Evolutionary conservation across 2,329 filamentous ascomycete genomes (phyloP).

Genomic region (Colletotrichum graminicola): DNA sequence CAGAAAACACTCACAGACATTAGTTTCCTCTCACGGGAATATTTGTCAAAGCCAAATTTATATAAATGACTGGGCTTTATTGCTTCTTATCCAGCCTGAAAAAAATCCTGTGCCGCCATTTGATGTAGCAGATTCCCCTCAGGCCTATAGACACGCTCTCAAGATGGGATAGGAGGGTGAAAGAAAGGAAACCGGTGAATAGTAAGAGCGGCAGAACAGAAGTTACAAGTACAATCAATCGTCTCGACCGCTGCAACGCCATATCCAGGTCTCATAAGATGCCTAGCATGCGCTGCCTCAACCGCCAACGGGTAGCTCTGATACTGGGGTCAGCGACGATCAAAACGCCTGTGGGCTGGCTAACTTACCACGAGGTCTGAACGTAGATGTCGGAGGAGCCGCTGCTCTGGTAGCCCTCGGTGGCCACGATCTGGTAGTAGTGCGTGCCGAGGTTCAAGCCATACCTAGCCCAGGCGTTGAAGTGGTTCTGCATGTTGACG

Average conservation of each 20-base stretch:
- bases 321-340: background rate
- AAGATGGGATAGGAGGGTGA: background rate
- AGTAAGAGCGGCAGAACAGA: background rate
- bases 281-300: background rate
- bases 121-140: background rate
- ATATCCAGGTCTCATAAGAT: no score
- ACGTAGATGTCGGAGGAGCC: slow-evolving; percentile 59
- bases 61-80: background rate
- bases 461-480: slow-evolving; percentile 62
- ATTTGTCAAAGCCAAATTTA: no score
- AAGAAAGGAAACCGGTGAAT: background rate
- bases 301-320: background rate
- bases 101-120: background rate
- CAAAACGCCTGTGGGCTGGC: background rate
- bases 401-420: slow-evolving; percentile 64
- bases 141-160: background rate
- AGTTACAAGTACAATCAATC: background rate
- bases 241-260: no score
- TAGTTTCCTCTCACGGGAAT: no score
- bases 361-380: background rate
- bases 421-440: slow-evolving; percentile 67
- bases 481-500: slow-evolving; percentile 64
- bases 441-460: slow-evolving; percentile 61
- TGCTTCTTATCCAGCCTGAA: background rate
- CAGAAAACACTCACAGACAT: background rate